A percentile compares a stretch with the other conserved stretches of the same genome.
Evolutionary conservation across 2,329 filamentous ascomycete genomes (phyloP).

Genomic region (Cercospora nicotianae): DNA sequence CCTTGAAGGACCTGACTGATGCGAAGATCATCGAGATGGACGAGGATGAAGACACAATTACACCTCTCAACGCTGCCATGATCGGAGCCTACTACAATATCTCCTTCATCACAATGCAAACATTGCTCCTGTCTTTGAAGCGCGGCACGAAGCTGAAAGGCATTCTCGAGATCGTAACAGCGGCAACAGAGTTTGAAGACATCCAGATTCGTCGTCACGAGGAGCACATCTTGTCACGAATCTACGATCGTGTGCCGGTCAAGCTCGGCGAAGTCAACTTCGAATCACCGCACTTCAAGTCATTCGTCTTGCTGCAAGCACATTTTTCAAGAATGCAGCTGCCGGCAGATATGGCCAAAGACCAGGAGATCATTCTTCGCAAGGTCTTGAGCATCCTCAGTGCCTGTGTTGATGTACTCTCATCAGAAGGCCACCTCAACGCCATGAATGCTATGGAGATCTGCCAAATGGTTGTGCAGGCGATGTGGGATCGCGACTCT

Average conservation of each 20-base stretch:
- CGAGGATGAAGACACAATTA: slow-evolving; percentile 79
- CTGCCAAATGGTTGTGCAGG: slow-evolving; percentile 98
- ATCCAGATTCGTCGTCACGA: slow-evolving; percentile 95
- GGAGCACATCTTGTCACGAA: slow-evolving; percentile 79
- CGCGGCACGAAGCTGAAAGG: slow-evolving; percentile 92
- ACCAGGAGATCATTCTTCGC: slow-evolving; percentile 83
- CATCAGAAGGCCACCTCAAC: slow-evolving; percentile 92
- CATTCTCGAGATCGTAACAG: slow-evolving; percentile 93
- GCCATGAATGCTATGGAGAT: slow-evolving; percentile 99
- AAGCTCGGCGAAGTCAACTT: slow-evolving; percentile 87
- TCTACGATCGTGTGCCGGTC: slow-evolving; percentile 91
- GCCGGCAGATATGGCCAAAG: slow-evolving; percentile 91
- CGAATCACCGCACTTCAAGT: slow-evolving; percentile 97
- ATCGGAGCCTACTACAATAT: slow-evolving; percentile 99
- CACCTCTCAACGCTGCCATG: slow-evolving; percentile 93
- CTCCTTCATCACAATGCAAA: slow-evolving; percentile 99
- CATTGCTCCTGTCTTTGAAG: slow-evolving; percentile 86
- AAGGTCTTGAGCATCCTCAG: slow-evolving; percentile 86
- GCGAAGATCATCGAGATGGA: slow-evolving; percentile 96
- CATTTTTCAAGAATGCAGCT: slow-evolving; percentile 98
- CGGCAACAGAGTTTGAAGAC: slow-evolving; percentile 92
- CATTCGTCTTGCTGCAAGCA: slow-evolving; percentile 93
- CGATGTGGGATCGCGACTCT: slow-evolving; percentile 98
- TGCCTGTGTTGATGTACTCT: slow-evolving; percentile 91
- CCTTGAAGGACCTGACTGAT: slow-evolving; percentile 83